These are phyloP conservation scores for Mycena haematopus DNA, from an alignment of 768 basidiomycete species.

Conservation along the genomic window DNA sequence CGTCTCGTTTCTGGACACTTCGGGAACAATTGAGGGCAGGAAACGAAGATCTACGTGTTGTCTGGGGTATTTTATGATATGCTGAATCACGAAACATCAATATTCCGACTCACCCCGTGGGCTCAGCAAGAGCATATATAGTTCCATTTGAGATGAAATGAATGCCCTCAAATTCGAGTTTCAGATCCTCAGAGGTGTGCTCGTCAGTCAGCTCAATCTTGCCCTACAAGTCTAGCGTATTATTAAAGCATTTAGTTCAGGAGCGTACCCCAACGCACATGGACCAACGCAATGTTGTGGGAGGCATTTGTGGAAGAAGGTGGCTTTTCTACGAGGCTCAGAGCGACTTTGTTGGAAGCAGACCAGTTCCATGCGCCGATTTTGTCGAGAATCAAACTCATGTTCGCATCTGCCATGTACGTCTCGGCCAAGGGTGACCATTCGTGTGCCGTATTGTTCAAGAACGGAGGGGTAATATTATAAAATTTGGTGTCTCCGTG, in stretches of 20 bases:
- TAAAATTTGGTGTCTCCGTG: constrained; percentile 65
- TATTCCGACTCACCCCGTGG: constrained; percentile 55
- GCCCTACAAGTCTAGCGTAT: constrained; percentile 52
- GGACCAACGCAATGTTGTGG: constrained; percentile 64
- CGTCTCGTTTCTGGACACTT: constrained; percentile 59
- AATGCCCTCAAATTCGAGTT: constrained; percentile 78
- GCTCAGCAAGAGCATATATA: constrained; percentile 76
- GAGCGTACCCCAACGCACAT: constrained; percentile 53
- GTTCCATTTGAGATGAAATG: constrained; percentile 78
- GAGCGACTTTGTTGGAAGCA: constrained; percentile 61
- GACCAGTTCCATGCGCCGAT: constrained; percentile 77
- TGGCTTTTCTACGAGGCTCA: constrained; percentile 71
- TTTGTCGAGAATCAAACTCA: constrained; percentile 54
- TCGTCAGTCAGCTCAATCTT: constrained; percentile 70
- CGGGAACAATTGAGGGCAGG: constrained; percentile 71
- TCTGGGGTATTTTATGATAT: constrained; percentile 38
- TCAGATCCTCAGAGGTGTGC: constrained; percentile 59
- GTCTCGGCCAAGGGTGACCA: constrained; percentile 61
- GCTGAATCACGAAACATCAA: not conserved
- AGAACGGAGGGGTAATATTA: constrained; percentile 64
- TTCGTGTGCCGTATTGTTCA: constrained; percentile 46
- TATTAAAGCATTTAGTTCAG: constrained; percentile 6
- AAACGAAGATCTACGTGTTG: constrained; percentile 68
- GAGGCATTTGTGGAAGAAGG: constrained; percentile 47
- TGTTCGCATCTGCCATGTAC: constrained; percentile 57